Base-by-base conservation (phyloP, 371 early-diverging fungal genomes). In the Massospora cicadina region DNA sequence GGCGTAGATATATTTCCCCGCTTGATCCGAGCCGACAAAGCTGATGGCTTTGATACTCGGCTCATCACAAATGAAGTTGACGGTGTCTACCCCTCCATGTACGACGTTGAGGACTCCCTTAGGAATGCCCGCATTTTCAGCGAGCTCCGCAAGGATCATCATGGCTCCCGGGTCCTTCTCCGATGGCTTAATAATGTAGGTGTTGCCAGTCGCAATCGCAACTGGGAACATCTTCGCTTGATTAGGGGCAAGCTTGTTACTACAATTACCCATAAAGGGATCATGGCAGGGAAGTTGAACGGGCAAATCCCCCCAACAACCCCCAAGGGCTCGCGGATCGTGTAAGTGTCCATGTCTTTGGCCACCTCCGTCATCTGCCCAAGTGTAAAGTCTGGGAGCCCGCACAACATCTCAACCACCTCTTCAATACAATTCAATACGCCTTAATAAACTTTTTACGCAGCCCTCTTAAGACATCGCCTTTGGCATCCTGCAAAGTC, bases 241-340 rank as follows among this genome's bases (percentile, higher is more conserved):
- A 26, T 60, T 26, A 28, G 21, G 7, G 17, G n/a, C 21, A 27
- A 5, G 27, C 17, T 26, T 30, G 32, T 28, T 12, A 12, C 21
- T 28, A 27, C 5, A 7, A 23, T 31, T 60, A 60, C 60, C 63
- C 63, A 63, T 58, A 85, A 76, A 32, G 89, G 92, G 65, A 95
- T 90, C 94, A 92, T 94, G 55, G 92, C 93, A 2, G 96, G 96
- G 78, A 95, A 95, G 75, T 97, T 97, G 76, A 90, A 95, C 31
- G 98, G 96, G 68, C 87, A 85, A 70, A 97, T 94, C 65, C 95
- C 95, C 57, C 85, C 95, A 56, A 89, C 88, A 30, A 97, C 98
- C 66, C 98, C 98, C 67, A 97, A 77, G 27, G 97, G 97, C 72
- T 94, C 89, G 33, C 92, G 85, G 67, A 91, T 86, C 57, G 89